phyloP scores from a whole-genome alignment of 257 asterid genomes.

The Ophiorrhiza pumila region DNA sequence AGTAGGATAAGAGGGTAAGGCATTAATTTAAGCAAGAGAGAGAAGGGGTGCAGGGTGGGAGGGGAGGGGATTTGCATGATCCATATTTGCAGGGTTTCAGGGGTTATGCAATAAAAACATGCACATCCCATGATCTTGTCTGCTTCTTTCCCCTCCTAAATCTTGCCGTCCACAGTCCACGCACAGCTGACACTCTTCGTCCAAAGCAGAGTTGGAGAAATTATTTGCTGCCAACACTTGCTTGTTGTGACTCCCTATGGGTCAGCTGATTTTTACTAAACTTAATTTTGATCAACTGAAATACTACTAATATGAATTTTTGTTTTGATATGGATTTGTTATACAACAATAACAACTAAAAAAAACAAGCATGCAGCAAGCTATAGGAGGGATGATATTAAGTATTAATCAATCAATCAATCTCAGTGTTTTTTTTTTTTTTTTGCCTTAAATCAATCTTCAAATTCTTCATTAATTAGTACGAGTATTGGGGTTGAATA shows the following conservation, averaged over 20 bases:
- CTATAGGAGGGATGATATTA: too few species aligned
- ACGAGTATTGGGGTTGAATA: too few species aligned
- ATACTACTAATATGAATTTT: too few species aligned
- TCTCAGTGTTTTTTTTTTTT: too few species aligned
- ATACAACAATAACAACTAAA: background rate
- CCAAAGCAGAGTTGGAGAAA: background rate
- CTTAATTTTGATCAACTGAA: conserved; percentile 2
- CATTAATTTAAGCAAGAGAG: background rate
- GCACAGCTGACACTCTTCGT: background rate
- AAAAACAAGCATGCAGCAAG: too few species aligned
- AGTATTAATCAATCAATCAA: too few species aligned
- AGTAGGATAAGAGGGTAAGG: background rate
- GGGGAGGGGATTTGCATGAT: conserved; percentile 41
- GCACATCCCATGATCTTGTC: conserved; percentile 58
- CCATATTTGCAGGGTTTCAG: conserved; percentile 25
- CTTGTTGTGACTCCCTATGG: background rate
- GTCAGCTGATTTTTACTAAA: background rate
- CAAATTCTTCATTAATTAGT: too few species aligned
- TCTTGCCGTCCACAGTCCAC: conserved; percentile 28
- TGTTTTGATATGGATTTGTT: too few species aligned
- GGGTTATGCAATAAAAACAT: conserved; percentile 47
- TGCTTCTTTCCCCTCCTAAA: conserved; percentile 21
- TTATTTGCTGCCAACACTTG: background rate
- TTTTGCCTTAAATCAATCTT: too few species aligned
- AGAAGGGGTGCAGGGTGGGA: background rate